Base-by-base conservation (phyloP, 1,284 basidiomycete species). In the Malassezia brasiliensis region DNA sequence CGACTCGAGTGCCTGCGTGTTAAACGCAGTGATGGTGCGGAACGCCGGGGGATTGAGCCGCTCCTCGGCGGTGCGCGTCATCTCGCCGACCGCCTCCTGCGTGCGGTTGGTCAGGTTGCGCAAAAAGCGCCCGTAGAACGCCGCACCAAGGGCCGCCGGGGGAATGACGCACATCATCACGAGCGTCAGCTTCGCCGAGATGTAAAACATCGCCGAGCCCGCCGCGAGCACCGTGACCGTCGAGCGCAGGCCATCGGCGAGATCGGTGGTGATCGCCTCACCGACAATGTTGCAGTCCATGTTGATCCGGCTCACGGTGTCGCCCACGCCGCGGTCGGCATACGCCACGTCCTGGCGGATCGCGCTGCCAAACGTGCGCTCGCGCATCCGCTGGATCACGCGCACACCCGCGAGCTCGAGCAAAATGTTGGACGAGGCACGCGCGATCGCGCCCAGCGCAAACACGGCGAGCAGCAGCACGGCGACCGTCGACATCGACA, bases 201-300 rank as follows among this genome's bases (percentile, higher is more conserved):
- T 83, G 77, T 86, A 91, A 66, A 96, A 85, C 93, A 98, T 98
- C 52, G 90, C 88, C 38, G 87, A 87, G 61, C 96, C 89, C 86
- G 68, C 63, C 34, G 64, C 65, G 30, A 64, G 25, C 12, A 69
- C 67, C 3, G 69, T 73, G 9, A 65, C 57, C 12, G 62, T 65
- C 2, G 69, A 65, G 19, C 72, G 64, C 31, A 70, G 59, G 15
- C 67, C 66, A 39, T 69, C 63, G 14, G 67, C 68, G 15, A 69
- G 58, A 17, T 69, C 66, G 10, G 63, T 66, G 15, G 76, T 79
- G 53, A 65, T 85, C 85, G 86, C 88, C 77, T 96, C 93, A 38
- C 94, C 94, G 38, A 98, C 87, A 60, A 98, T 88, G 67, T 84
- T 89, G 10, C 88, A 88, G 74, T 98, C 93, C 6, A 87, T 86